phyloP scores from a whole-genome alignment of 2,329 filamentous ascomycete species.

The Didymella keratinophila region DNA sequence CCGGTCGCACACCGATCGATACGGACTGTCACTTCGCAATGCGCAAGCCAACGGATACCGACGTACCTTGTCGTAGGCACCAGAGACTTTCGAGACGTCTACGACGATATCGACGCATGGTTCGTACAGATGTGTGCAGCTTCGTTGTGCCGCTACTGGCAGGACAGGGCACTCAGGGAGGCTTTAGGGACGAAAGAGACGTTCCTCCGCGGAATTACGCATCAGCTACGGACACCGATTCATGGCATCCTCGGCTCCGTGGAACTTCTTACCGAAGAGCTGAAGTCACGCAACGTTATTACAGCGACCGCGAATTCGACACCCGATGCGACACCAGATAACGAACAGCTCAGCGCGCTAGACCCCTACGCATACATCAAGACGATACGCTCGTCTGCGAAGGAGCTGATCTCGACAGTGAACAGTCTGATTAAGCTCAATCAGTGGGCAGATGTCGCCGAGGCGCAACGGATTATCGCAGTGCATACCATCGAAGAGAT shows the following conservation, averaged over 20 bases:
- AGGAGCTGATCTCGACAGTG: slow-evolving; percentile 56
- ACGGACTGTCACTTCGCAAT: slow-evolving; percentile 51
- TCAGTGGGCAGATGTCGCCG: slow-evolving; percentile 50
- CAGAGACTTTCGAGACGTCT: slow-evolving; percentile 54
- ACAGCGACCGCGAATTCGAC: slow-evolving; percentile 19
- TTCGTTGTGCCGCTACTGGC: slow-evolving; percentile 51
- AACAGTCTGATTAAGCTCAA: slow-evolving; percentile 57
- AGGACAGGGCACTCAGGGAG: slow-evolving; percentile 51
- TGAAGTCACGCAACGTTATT: slow-evolving; percentile 37
- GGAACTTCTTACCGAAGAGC: slow-evolving; percentile 55
- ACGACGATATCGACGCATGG: slow-evolving; percentile 59
- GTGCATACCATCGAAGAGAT: slow-evolving; percentile 44
- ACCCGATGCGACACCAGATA: slow-evolving; percentile 22
- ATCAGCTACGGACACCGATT: slow-evolving; percentile 59
- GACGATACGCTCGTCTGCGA: slow-evolving; percentile 52
- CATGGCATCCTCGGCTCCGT: slow-evolving; percentile 56
- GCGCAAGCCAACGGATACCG: slow-evolving; percentile 42
- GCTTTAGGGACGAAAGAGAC: slow-evolving; percentile 55
- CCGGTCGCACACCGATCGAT: slow-evolving; percentile 43
- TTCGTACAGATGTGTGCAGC: slow-evolving; percentile 54
- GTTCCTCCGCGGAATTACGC: slow-evolving; percentile 57
- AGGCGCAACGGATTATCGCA: slow-evolving; percentile 28
- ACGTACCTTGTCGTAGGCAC: slow-evolving; percentile 53
- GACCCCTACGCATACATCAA: slow-evolving; percentile 40
- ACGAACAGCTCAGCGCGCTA: slow-evolving; percentile 21